Conservation (phyloP, 2,329 filamentous ascomycete species). For the Fusarium sp. region DNA sequence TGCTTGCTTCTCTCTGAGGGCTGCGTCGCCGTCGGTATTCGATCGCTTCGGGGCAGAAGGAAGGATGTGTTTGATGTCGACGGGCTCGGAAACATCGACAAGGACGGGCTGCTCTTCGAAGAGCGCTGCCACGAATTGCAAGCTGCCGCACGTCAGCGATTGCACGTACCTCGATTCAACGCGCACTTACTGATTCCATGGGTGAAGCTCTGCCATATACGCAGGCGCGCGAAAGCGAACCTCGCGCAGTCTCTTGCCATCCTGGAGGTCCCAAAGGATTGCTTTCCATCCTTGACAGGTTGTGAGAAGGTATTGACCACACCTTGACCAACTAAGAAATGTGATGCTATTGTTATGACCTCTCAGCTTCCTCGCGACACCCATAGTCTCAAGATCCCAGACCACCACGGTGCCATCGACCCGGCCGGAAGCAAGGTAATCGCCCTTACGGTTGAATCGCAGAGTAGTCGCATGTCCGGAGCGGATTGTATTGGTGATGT, state of each 20-base stretch:
- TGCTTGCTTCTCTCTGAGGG: slow-evolving; percentile 82
- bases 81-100: slow-evolving; percentile 79
- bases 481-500: slow-evolving; percentile 87
- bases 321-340: slow-evolving; percentile 93
- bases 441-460: slow-evolving; percentile 94
- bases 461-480: slow-evolving; percentile 74
- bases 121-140: slow-evolving; percentile 88
- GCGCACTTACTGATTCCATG: slow-evolving; percentile 79
- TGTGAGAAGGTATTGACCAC: slow-evolving; percentile 90
- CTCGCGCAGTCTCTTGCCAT: slow-evolving; percentile 78
- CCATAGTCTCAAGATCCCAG: slow-evolving; percentile 98
- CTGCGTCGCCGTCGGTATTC: slow-evolving; percentile 76
- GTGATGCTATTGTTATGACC: slow-evolving; percentile 96
- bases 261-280: slow-evolving; percentile 90
- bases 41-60: slow-evolving; percentile 85
- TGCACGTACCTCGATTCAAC: not conserved
- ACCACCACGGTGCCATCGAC: slow-evolving; percentile 95
- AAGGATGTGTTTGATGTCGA: slow-evolving; percentile 80
- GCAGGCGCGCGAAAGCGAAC: slow-evolving; percentile 93
- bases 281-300: slow-evolving; percentile 97
- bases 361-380: slow-evolving; percentile 91
- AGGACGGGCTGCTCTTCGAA: slow-evolving; percentile 94
- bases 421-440: slow-evolving; percentile 93
- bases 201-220: slow-evolving; percentile 96
- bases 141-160: slow-evolving; percentile 55